phyloP scores from a whole-genome alignment of 2,329 filamentous ascomycete species.

The Whalleya microplaca region DNA sequence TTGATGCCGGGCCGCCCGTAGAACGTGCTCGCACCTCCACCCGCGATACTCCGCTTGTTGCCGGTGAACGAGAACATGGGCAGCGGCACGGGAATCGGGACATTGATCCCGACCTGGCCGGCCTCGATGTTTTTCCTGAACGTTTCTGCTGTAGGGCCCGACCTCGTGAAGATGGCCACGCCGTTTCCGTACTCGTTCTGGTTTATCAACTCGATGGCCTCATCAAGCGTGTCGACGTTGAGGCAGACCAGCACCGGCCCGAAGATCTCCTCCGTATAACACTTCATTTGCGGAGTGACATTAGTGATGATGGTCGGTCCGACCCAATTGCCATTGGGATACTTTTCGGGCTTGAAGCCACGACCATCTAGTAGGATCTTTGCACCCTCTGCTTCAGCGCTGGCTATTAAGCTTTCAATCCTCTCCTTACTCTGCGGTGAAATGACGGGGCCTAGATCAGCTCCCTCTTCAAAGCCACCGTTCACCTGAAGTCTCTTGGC shows the following conservation, averaged over 20 bases:
- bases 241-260: slow-evolving; percentile 83
- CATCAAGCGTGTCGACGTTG: slow-evolving; percentile 76
- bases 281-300: slow-evolving; percentile 79
- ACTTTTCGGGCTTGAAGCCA: slow-evolving; percentile 74
- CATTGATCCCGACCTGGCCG: slow-evolving; percentile 85
- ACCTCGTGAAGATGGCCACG: slow-evolving; percentile 81
- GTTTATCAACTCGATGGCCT: slow-evolving; percentile 82
- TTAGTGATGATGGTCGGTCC: slow-evolving; percentile 82
- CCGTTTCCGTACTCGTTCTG: slow-evolving; percentile 87
- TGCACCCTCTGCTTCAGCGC: slow-evolving; percentile 79
- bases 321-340: slow-evolving; percentile 85
- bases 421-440: slow-evolving; percentile 77
- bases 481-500: slow-evolving; percentile 75
- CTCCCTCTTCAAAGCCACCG: slow-evolving; percentile 79
- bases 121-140: slow-evolving; percentile 84
- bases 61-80: slow-evolving; percentile 75
- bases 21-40: slow-evolving; percentile 90
- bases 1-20: slow-evolving; percentile 91
- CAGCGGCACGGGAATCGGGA: slow-evolving; percentile 74
- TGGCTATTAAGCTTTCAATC: slow-evolving; percentile 76
- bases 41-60: slow-evolving; percentile 89
- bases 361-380: slow-evolving; percentile 82
- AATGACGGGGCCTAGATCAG: slow-evolving; percentile 83
- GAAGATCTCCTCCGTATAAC: slow-evolving; percentile 86
- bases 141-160: slow-evolving; percentile 73